A percentile compares a stretch with the other conserved stretches of the same genome.
Conservation (phyloP, 2,329 filamentous ascomycete species). For the Cryphonectria naterciae region DNA sequence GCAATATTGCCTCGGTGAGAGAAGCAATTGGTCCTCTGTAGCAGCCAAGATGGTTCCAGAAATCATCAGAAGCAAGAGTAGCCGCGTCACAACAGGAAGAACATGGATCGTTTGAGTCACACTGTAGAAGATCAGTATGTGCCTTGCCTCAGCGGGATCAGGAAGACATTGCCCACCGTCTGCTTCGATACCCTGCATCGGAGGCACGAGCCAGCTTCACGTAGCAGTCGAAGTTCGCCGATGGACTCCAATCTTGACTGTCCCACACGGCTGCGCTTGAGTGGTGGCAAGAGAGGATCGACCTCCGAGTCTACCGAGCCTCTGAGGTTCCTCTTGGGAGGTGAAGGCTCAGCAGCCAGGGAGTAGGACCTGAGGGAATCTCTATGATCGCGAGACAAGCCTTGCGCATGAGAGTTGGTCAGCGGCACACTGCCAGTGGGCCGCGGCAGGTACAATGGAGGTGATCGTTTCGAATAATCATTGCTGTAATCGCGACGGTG, state of each 20-base stretch:
- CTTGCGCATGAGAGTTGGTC: conserved; percentile 41
- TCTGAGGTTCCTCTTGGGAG: conserved; percentile 37
- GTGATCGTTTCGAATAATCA: conserved; percentile 42
- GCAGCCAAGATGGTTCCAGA: conserved; percentile 57
- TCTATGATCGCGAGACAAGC: conserved; percentile 44
- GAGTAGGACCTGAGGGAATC: conserved; percentile 47
- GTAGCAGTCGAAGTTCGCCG: conserved; percentile 56
- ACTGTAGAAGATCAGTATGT: conserved; percentile 42
- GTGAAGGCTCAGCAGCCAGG: conserved; percentile 45
- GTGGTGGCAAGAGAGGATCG: conserved; percentile 57
- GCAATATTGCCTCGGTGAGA: conserved; percentile 50
- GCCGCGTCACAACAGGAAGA: conserved; percentile 48
- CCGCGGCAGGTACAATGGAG: conserved; percentile 47
- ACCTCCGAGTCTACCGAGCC: conserved; percentile 51
- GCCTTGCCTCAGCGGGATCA: conserved; percentile 30
- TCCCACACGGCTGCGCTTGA: conserved; percentile 57
- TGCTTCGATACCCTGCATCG: conserved; percentile 53
- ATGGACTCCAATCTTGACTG: conserved; percentile 61
- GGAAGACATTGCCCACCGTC: conserved; percentile 43
- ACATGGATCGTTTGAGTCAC: conserved; percentile 56
- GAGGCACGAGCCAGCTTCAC: conserved; percentile 53
- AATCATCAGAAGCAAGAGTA: conserved; percentile 44
- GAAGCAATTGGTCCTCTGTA: conserved; percentile 52
- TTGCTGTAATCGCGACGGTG: conserved; percentile 36
- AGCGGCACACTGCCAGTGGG: conserved; percentile 38